These are phyloP conservation scores for Starmerella roubikii DNA, from an alignment of 805 yeast species.

Conservation along the genomic window DNA sequence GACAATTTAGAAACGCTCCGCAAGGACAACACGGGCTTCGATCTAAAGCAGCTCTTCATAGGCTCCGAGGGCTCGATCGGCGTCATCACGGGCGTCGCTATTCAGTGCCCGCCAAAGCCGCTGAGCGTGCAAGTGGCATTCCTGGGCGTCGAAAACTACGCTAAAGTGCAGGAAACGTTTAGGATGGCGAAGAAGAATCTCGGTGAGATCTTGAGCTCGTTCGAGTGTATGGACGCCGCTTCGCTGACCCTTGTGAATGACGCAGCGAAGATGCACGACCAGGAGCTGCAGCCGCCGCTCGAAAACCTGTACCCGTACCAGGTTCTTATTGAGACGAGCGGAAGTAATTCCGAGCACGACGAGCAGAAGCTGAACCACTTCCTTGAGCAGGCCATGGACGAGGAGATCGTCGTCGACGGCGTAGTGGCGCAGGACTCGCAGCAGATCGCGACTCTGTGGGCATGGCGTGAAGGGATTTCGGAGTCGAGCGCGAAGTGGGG, in stretches of 20 bases:
- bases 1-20: constrained; percentile 72
- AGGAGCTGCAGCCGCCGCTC: constrained; percentile 51
- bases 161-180: constrained; percentile 67
- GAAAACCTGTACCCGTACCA: constrained; percentile 77
- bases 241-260: constrained; percentile 36
- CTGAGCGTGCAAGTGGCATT: constrained; percentile 75
- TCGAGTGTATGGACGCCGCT: constrained; percentile 71
- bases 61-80: constrained; percentile 92
- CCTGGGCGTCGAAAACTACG: constrained; percentile 66
- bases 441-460: constrained; percentile 72
- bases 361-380: constrained; percentile 77
- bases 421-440: constrained; percentile 92
- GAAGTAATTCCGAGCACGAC: constrained; percentile 87
- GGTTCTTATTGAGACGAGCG: constrained; percentile 88
- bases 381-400: constrained; percentile 72
- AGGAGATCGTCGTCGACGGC: constrained; percentile 78
- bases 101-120: constrained; percentile 81
- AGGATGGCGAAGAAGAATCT: constrained; percentile 64
- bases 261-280: constrained; percentile 32
- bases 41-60: constrained; percentile 78
- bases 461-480: constrained; percentile 89
- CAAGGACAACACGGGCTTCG: constrained; percentile 92
- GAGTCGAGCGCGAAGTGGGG: constrained; percentile 78
- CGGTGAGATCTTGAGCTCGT: constrained; percentile 76
- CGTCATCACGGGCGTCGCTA: constrained; percentile 75